Evolutionary conservation across 306 rosid genomes (phyloP).

Genomic region (Quercus suber): DNA sequence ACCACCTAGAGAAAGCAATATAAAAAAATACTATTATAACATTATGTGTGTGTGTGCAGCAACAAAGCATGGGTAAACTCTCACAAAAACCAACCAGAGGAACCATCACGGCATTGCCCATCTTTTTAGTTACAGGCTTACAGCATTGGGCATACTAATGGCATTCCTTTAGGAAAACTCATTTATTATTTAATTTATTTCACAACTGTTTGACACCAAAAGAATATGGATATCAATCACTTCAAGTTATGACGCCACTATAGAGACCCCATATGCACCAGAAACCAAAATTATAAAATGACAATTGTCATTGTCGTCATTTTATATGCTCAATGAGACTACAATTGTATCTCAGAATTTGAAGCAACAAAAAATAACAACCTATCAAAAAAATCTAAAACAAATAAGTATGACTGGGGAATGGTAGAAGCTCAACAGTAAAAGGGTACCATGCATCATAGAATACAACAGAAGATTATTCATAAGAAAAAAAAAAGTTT

Average conservation of each 20-base stretch:
- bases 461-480: not conserved
- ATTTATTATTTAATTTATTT: not conserved
- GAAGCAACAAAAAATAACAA: not conserved
- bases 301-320: not conserved
- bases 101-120: not conserved
- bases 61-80: conserved; percentile 11
- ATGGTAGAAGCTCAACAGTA: not conserved
- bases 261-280: not conserved
- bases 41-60: not conserved
- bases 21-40: conserved; percentile 14
- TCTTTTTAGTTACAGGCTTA: not conserved
- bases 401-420: not conserved
- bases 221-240: not conserved
- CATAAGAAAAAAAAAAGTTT: not conserved
- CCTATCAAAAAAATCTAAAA: not conserved
- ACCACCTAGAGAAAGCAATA: conserved; percentile 61
- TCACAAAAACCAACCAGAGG: not conserved
- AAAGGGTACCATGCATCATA: not conserved
- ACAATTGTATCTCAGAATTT: not conserved
- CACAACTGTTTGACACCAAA: not conserved
- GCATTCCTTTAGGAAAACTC: not conserved
- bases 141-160: not conserved
- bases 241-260: not conserved
- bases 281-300: not conserved
- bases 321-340: not conserved